Base-by-base conservation (phyloP, 2,329 filamentous ascomycete genomes). In the Pseudogymnoascus sp. region DNA sequence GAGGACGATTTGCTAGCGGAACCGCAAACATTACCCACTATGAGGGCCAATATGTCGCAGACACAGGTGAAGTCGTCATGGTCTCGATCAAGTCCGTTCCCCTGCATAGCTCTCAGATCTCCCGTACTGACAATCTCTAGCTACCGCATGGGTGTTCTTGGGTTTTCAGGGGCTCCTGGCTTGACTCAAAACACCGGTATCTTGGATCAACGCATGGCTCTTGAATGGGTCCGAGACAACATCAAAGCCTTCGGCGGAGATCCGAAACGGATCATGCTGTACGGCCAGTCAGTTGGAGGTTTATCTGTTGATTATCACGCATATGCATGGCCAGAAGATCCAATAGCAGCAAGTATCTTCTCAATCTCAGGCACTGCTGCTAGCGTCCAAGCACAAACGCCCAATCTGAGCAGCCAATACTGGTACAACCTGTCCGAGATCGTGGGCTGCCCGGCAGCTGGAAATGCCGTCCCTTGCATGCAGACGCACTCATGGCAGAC, bases 141-240 rank as follows among this genome's bases (percentile, higher is more conserved):
- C 68, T 81, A 81, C 65, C 76, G 78, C 1, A 26, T 75, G 50
- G 75, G 74, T 65, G 71, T 63, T 46, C 31, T 64, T 6, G 61
- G 63, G 2, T 63, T 64, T 59, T 41, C 60, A n/a, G 63, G 63
- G 8, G 61, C 60, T 22, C 63, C 65, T 56, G 63, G 63, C n/a
- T 33, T 64, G 2, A 62, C 43, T 6, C 65, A 66, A 41, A 66
- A 66, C 50, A 35, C 61, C 4, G 87, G 87, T 1, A 73, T 88
- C 61, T 76, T 79, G 64, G 86, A 89, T 68, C 84, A 88, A 72
- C 78, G 82, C 66, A 69, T 80, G 26, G 78, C 83, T 10, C 75
- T 88, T 22, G 73, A 77, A 63, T 88, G 84, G 85, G 79, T 87
- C 41, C 76, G 77, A 65, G 75, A 79, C 28, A 87, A 86, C 71